phyloP scores from a whole-genome alignment of 257 asterid species.

The Primulina eburnea region DNA sequence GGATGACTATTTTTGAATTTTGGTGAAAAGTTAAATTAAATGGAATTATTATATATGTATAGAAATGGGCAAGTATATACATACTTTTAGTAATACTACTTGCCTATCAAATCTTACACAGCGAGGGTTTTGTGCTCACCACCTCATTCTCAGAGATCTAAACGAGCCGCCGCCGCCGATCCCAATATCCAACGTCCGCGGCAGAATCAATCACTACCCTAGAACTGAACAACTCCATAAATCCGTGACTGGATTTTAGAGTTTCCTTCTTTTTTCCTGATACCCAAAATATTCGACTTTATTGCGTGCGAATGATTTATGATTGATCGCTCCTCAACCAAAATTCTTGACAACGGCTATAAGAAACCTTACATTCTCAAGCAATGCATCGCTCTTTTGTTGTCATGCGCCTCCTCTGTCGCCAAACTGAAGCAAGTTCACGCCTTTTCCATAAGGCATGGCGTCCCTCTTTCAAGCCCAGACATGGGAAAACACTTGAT shows the following conservation, averaged over 20 bases:
- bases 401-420: slow-evolving; percentile 60
- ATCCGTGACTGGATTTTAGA: slow-evolving; percentile 45
- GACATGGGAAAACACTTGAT: slow-evolving; percentile 69
- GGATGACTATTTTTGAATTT: too few relatives aligned
- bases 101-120: too few relatives aligned
- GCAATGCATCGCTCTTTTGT: slow-evolving; percentile 71
- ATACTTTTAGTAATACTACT: too few relatives aligned
- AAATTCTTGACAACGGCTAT: background rate
- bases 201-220: background rate
- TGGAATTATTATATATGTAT: too few relatives aligned
- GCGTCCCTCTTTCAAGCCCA: slow-evolving; percentile 47
- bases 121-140: too few relatives aligned
- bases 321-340: slow-evolving; percentile 26
- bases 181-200: too few relatives aligned
- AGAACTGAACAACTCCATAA: background rate
- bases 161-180: background rate
- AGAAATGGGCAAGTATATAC: too few relatives aligned
- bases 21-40: too few relatives aligned
- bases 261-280: too few relatives aligned
- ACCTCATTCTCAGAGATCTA: background rate
- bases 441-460: slow-evolving; percentile 71
- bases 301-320: background rate
- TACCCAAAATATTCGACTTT: too few relatives aligned
- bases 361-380: slow-evolving; percentile 45
- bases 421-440: slow-evolving; percentile 29